These are phyloP conservation scores for Afroboletus lepidellus DNA, from an alignment of 1,284 basidiomycete genomes.

Conservation along the genomic window DNA sequence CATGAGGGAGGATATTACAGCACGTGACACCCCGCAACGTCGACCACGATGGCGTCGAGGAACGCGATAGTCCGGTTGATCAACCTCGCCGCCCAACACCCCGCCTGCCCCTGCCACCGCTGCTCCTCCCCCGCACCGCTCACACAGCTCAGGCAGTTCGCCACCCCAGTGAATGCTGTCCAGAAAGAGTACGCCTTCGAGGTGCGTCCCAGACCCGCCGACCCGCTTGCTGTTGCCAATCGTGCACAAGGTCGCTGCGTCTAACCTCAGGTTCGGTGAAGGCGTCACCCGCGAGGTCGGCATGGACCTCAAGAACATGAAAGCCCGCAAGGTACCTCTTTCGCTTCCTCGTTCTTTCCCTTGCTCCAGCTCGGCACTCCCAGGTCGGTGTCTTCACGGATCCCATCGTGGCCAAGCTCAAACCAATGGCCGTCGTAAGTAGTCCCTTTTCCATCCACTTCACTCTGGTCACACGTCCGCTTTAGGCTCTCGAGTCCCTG, in stretches of 20 bases:
- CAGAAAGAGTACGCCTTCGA: constrained; percentile 97
- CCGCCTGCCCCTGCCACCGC: constrained; percentile 75
- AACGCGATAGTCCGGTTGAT: constrained; percentile 67
- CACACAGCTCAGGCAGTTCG: constrained; percentile 69
- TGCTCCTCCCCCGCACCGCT: constrained; percentile 43
- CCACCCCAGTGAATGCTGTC: constrained; percentile 77
- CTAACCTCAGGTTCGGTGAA: constrained; percentile 86
- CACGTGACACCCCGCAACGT: constrained; percentile 1
- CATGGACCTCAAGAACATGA: constrained; percentile 92
- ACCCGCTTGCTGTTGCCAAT: neutral
- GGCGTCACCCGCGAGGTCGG: constrained; percentile 91
- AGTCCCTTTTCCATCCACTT: neutral
- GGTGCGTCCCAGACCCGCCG: constrained; percentile 39
- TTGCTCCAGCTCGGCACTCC: neutral
- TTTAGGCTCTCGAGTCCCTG: constrained; percentile 74
- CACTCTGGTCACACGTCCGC: neutral
- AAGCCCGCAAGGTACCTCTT: constrained; percentile 65
- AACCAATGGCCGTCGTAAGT: constrained; percentile 78
- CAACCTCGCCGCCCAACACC: constrained; percentile 62
- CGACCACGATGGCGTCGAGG: constrained; percentile 53
- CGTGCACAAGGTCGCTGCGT: constrained; percentile 74
- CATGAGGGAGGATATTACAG: neutral
- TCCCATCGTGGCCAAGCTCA: constrained; percentile 77
- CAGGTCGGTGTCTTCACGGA: constrained; percentile 96
- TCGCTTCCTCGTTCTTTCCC: neutral